Evolutionary conservation across 2,329 filamentous ascomycete genomes (phyloP), one percentile per base, ranked within the genome.

Genomic region (Scortechinia acanthostroma): DNA sequence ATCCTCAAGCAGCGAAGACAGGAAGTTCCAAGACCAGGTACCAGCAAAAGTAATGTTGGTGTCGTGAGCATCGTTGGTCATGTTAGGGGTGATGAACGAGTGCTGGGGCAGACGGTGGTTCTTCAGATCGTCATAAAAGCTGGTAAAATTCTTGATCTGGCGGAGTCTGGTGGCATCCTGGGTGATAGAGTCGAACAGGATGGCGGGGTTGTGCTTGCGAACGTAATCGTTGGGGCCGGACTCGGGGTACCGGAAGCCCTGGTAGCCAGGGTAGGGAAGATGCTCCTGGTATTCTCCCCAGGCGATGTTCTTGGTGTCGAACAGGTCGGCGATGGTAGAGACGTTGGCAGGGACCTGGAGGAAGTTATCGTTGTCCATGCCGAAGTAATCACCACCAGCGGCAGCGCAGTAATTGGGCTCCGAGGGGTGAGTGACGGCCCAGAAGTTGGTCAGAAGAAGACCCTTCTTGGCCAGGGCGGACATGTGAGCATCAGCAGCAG

Each of bases 211-310:
- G 67, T 93, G 88, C 66, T 93, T 91, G 57, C 88, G 81, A 4
- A 91, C 86, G 58, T 93, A 93, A 65, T 84, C 79, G 55, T 90
- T 86, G 43, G 74, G 72, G 22, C 76, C 74, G 2, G 74, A 86
- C 52, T 77, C 49, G 51, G 79, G 78, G 62, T 89, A 88, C 1
- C 64, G 67, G 25, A 62, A 60, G 20, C 86, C 86, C 59, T 87
- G 74, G 63, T 79, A 91, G 13, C 88, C 88, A 2, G 77, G 71
- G 62, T 80, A 89, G 2, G 88, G 88, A 71, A 85, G 73, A 55
- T 88, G 82, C 58, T 93, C 87, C 60, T 90, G 77, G 65, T 91
- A 93, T 51, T 82, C 69, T 43, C 69, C 82, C 83, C 83, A 88
- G 2, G 73, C 73, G 57, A 88, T 80, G 45, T 70, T 69, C 55